Evolutionary conservation across 2,329 filamentous ascomycete genomes (phyloP), one percentile per base, ranked within the genome.

Genomic region (Penicillium sp.): DNA sequence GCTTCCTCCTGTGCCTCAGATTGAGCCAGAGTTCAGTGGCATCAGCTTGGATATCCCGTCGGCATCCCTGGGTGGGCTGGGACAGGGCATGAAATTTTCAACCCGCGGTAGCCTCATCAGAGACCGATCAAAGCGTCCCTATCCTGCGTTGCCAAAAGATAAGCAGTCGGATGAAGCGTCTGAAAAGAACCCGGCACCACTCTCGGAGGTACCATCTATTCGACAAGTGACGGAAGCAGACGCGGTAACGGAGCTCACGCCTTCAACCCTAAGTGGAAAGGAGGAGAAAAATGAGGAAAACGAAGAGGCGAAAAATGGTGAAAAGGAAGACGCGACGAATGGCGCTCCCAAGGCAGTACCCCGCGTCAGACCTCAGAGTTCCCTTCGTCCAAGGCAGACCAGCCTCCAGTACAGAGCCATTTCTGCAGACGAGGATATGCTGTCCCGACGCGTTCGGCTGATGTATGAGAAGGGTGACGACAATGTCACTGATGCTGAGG

Each of bases 391-490:
- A 51, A 71, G 73, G 67, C 76, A 71, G 17, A 63, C 70, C 35
- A 73, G 73, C 54, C 69, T 76, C 11, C 68, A 76, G 63, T 74
- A 74, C 51, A 79, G 85, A 58, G 80, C 83, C 20, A 79, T 88
- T 34, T 88, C 86, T n/a, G 77, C 84, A 1, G 86, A 88, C 65
- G 86, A 88, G 70, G 85, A 86, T 67, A 82, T 83, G 69, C 76
- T 88, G 60, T 88, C 86, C 35, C 82, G 84, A 62, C 84, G 84
- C 63, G 85, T 89, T 38, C 80, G 86, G 34, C 78, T 84, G 62
- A 88, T 88, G 85, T 89, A 88, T 69, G 83, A 84, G 63, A 81
- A 83, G 61, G 86, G 86, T 4, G 82, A 86, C 57, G 85, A 87
- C 62, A 80, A 79, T 35, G 82, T 83, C 38, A 74, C 71, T 7